A percentile compares a stretch with the other conserved stretches of the same genome.
Conservation (phyloP, 805 yeast genomes). For the Yarrowia porcina region DNA sequence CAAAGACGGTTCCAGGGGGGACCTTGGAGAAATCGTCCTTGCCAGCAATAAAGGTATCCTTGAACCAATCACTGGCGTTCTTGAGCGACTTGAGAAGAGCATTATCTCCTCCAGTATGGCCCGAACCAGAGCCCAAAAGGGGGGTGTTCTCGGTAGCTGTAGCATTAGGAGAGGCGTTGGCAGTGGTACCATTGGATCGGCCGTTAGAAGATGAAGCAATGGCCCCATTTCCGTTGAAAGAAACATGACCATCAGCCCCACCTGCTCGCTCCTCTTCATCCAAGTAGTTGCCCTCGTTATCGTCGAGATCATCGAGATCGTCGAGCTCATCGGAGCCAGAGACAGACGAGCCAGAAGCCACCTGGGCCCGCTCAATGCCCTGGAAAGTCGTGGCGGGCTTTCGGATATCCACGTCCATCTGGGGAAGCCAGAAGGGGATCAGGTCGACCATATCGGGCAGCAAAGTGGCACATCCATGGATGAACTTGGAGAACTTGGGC, state of each 20-base stretch:
- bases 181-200: conserved; percentile 19
- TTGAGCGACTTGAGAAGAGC: conserved; percentile 26
- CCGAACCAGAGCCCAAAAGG: conserved; percentile 24
- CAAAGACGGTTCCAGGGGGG: conserved; percentile 63
- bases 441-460: conserved; percentile 77
- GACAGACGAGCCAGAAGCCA: conserved; percentile 30
- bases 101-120: not conserved
- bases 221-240: conserved; percentile 8
- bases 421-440: conserved; percentile 97
- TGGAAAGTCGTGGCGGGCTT: conserved; percentile 69
- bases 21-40: conserved; percentile 53
- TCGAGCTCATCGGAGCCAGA: conserved; percentile 39
- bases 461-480: conserved; percentile 93
- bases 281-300: conserved; percentile 29
- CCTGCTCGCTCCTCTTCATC: conserved; percentile 35
- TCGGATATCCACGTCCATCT: conserved; percentile 92
- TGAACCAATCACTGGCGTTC: conserved; percentile 30
- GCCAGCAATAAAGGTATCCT: conserved; percentile 39
- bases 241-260: conserved; percentile 4
- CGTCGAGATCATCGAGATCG: conserved; percentile 39
- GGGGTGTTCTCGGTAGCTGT: conserved; percentile 33
- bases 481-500: conserved; percentile 95
- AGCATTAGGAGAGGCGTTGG: conserved; percentile 10
- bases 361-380: conserved; percentile 56
- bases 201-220: not conserved